Percentiles rank a stretch among this genome's conserved stretches.
Evolutionary conservation across 345 rosid genomes (phyloP).

Genomic region (Pugionium dolabratum): DNA sequence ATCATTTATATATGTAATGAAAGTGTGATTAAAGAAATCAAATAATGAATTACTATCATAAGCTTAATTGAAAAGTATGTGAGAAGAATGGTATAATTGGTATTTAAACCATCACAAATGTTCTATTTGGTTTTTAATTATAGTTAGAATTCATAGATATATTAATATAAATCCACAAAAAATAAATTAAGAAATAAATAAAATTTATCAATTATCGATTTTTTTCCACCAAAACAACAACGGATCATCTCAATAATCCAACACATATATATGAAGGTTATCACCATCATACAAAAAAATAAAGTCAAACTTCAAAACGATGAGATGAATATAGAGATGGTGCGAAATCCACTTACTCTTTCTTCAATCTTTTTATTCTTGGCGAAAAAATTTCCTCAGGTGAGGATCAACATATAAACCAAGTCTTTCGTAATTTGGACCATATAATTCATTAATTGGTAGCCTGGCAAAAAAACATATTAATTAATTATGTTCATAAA

Average conservation of each 20-base stretch:
- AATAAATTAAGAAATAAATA: neutral
- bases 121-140: neutral
- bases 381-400: neutral
- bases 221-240: too few species aligned
- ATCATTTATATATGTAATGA: too few species aligned
- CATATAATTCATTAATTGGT: neutral
- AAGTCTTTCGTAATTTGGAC: slow-evolving; percentile 8
- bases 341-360: too few species aligned
- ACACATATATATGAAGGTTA: too few species aligned
- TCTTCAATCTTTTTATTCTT: neutral
- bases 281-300: too few species aligned
- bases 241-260: too few species aligned
- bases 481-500: neutral
- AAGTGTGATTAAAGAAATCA: too few species aligned
- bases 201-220: neutral
- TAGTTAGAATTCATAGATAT: neutral
- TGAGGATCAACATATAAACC: slow-evolving; percentile 25
- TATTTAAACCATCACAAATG: neutral
- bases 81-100: neutral
- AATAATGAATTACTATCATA: neutral
- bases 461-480: slow-evolving; percentile 20
- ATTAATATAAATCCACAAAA: neutral
- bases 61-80: neutral
- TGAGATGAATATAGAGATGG: too few species aligned
- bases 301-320: too few species aligned